Percentiles rank a stretch among this genome's conserved stretches.
Evolutionary conservation across 75 land plant species (phyloP).

Genomic region (Isoetes taiwanensis): DNA sequence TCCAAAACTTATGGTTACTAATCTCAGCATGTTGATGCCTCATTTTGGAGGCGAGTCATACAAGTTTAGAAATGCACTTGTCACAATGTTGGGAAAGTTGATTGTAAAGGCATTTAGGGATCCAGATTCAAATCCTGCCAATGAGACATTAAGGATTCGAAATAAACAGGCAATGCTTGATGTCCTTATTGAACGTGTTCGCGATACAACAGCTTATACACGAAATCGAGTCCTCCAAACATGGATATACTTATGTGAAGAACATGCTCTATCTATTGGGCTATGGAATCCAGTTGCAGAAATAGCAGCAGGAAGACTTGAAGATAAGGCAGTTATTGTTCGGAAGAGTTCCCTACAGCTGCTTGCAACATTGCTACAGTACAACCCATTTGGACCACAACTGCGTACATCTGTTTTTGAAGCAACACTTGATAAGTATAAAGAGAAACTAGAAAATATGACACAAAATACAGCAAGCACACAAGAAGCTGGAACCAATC

Average conservation of each 20-base stretch:
- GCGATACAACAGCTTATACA: constrained; percentile 84
- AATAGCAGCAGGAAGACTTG: constrained; percentile 85
- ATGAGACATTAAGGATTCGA: constrained; percentile 48
- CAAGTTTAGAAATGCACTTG: constrained; percentile 80
- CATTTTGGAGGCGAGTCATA: constrained; percentile 97
- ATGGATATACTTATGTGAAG: constrained; percentile 84
- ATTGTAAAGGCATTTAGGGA: constrained; percentile 72
- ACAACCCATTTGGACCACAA: constrained; percentile 99
- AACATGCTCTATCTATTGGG: constrained; percentile 79
- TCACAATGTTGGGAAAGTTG: constrained; percentile 79
- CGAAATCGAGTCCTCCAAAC: constrained; percentile 86
- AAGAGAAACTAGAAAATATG: constrained; percentile 49
- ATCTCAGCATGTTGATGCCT: constrained; percentile 73
- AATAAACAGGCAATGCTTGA: constrained; percentile 96
- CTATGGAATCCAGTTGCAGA: constrained; percentile 86
- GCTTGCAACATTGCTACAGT: constrained; percentile 73
- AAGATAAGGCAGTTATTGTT: constrained; percentile 85
- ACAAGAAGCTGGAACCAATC: constrained; percentile 7
- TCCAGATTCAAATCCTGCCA: constrained; percentile 41
- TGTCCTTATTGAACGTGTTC: constrained; percentile 60
- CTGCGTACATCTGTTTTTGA: constrained; percentile 70
- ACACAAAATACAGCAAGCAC: constrained; percentile 9
- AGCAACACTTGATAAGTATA: constrained; percentile 75
- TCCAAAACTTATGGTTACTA: constrained; percentile 70
- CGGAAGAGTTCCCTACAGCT: constrained; percentile 83